These are phyloP conservation scores for Diaporthe citriasiana DNA, from an alignment of 2,329 filamentous ascomycete genomes.

Conservation along the genomic window DNA sequence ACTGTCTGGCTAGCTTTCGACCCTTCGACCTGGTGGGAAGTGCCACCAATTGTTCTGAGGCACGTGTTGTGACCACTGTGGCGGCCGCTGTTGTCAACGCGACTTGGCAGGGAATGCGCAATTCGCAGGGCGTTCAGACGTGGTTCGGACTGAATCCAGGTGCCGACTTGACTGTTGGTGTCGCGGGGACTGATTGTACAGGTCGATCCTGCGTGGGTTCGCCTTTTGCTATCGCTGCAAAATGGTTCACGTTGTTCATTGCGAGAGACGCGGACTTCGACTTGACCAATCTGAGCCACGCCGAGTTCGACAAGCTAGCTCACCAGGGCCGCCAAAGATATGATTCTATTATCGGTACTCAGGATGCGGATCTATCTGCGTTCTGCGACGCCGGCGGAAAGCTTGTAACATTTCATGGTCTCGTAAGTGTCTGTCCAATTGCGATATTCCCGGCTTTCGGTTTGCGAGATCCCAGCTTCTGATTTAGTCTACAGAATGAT, in stretches of 20 bases:
- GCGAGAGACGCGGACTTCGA: conserved; percentile 3
- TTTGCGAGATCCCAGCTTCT: background rate
- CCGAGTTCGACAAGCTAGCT: background rate
- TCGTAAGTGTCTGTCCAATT: background rate
- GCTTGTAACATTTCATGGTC: background rate
- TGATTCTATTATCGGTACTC: background rate
- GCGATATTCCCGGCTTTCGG: background rate
- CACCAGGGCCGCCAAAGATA: conserved; percentile 10
- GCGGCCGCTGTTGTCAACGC: conserved; percentile 8
- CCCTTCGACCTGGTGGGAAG: background rate
- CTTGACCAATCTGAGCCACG: conserved; percentile 6
- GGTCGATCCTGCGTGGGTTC: background rate
- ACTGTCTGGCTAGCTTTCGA: background rate
- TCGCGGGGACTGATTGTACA: background rate
- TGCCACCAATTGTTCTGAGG: background rate
- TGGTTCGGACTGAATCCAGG: conserved; percentile 8
- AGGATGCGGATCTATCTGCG: conserved; percentile 2
- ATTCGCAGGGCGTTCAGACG: conserved; percentile 1
- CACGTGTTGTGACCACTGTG: background rate
- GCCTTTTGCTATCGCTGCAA: background rate
- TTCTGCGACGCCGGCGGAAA: background rate
- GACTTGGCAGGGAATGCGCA: background rate
- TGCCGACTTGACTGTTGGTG: background rate
- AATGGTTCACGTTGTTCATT: background rate
- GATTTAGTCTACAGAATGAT: background rate